These are phyloP conservation scores for Sporothrix sp. DNA, from an alignment of 2,329 filamentous ascomycete species.

Conservation along the genomic window DNA sequence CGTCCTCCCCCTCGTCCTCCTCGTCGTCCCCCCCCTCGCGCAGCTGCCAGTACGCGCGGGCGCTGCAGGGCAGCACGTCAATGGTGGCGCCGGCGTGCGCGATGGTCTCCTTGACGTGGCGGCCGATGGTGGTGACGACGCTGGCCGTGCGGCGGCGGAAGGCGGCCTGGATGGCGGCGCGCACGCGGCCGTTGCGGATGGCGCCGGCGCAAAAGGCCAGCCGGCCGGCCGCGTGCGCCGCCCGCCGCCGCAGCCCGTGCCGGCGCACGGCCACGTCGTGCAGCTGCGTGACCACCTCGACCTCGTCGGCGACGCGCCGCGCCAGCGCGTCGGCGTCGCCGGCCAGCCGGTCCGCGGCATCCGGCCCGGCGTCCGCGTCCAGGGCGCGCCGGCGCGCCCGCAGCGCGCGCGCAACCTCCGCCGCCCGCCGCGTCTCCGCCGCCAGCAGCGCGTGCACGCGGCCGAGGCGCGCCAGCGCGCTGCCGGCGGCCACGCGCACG, in stretches of 20 bases:
- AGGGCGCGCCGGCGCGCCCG: no score
- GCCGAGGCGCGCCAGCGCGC: neutral
- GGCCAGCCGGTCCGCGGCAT: no score
- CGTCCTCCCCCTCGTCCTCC: neutral
- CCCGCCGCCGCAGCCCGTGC: neutral
- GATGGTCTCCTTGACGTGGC: no score
- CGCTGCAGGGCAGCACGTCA: constrained; percentile 9
- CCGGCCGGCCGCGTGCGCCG: neutral
- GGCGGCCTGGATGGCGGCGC: neutral
- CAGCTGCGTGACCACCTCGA: no score
- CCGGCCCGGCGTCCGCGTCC: no score
- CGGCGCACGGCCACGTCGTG: neutral
- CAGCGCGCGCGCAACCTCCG: no score
- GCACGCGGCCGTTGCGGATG: neutral
- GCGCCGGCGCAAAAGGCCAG: neutral
- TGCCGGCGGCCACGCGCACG: neutral
- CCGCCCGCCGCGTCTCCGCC: no score
- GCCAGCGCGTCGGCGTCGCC: no score
- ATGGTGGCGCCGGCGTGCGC: neutral
- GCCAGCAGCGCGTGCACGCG: no score
- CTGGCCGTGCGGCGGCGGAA: neutral
- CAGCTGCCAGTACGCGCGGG: constrained; percentile 6
- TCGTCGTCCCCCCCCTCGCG: no score
- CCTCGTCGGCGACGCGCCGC: no score
- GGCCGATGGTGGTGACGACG: no score